A percentile compares a stretch with the other conserved stretches of the same genome.
Conservation (phyloP, 2,329 filamentous ascomycete genomes). For the Ascocoryne sarcoides region DNA sequence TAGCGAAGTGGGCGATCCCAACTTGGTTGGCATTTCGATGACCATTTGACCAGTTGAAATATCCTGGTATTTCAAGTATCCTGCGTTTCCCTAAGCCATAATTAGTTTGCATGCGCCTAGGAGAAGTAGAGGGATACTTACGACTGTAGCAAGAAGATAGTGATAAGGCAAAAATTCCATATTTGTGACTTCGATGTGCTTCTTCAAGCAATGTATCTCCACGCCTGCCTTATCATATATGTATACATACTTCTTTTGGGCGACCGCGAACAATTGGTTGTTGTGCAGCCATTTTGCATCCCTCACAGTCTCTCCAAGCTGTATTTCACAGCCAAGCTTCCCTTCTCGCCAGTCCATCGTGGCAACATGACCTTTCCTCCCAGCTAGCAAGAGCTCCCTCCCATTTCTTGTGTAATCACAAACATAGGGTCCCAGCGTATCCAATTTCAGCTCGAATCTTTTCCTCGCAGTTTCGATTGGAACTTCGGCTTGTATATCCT, state of each 20-base stretch:
- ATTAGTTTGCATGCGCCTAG: conserved; percentile 11
- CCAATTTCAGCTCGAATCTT: conserved; percentile 79
- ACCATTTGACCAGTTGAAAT: conserved; percentile 88
- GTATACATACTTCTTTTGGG: conserved; percentile 94
- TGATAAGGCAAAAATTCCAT: conserved; percentile 97
- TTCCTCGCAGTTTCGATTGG: conserved; percentile 83
- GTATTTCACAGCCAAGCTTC: conserved; percentile 82
- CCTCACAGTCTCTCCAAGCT: conserved; percentile 81
- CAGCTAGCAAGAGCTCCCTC: conserved; percentile 73
- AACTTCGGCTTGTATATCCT: conserved; percentile 69
- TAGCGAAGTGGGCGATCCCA: conserved; percentile 76
- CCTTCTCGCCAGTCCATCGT: conserved; percentile 95
- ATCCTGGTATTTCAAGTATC: conserved; percentile 89
- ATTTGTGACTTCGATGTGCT: conserved; percentile 83
- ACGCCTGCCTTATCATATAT: conserved; percentile 91
- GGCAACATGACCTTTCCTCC: conserved; percentile 88
- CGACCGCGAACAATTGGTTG: conserved; percentile 87
- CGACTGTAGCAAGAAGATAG: conserved; percentile 80
- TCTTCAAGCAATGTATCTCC: conserved; percentile 83
- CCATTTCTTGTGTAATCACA: conserved; percentile 89
- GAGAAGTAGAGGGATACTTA: conserved; percentile 35
- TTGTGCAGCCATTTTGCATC: conserved; percentile 92
- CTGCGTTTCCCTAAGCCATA: conserved; percentile 56
- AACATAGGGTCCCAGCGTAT: conserved; percentile 75
- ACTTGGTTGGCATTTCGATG: conserved; percentile 73